These are phyloP conservation scores for Xylaria sp. DNA, from an alignment of 495 filamentous ascomycete genomes.

Conservation along the genomic window DNA sequence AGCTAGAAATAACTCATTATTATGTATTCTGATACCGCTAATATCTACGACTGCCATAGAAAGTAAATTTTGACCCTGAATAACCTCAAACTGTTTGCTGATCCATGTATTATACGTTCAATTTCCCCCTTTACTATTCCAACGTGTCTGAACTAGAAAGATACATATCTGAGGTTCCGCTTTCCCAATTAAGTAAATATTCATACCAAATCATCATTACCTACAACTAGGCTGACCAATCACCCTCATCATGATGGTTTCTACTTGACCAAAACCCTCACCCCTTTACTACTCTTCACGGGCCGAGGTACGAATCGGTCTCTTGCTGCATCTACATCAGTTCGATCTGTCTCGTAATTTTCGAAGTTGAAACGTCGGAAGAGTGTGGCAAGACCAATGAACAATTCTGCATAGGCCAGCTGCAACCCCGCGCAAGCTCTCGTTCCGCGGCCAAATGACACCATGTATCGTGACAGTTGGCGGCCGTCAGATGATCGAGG, in stretches of 20 bases:
- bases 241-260: neutral
- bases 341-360: constrained; percentile 35
- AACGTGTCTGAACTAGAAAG: neutral
- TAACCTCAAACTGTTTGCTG: too few relatives aligned
- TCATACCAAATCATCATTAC: neutral
- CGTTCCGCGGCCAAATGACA: constrained; percentile 52
- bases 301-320: constrained; percentile 34
- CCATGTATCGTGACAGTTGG: constrained; percentile 37
- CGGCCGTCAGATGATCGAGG: constrained; percentile 17
- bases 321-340: constrained; percentile 33
- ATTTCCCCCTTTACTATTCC: neutral
- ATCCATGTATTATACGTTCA: too few relatives aligned
- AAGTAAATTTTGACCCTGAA: too few relatives aligned
- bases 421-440: constrained; percentile 51
- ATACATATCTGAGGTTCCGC: neutral
- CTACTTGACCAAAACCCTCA: constrained; percentile 31
- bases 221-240: neutral
- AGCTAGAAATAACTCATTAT: too few relatives aligned
- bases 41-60: too few relatives aligned
- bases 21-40: too few relatives aligned
- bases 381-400: constrained; percentile 36
- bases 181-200: neutral
- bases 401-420: constrained; percentile 42
- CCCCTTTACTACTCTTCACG: constrained; percentile 24
- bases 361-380: constrained; percentile 48